Conservation (phyloP, 768 basidiomycete genomes). For the Russula foetens region DNA sequence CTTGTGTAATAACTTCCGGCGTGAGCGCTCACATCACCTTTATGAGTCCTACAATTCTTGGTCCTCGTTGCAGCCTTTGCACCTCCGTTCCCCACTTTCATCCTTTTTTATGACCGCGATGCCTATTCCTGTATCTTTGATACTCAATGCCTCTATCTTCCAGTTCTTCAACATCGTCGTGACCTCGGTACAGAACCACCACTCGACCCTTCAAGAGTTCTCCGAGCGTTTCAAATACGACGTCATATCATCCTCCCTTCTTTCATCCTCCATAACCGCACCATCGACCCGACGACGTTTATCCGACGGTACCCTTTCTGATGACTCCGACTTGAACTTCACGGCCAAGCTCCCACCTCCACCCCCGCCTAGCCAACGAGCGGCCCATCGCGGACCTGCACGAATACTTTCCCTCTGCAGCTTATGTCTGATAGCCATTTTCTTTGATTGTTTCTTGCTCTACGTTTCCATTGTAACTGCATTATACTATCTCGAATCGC, state of each 20-base stretch:
- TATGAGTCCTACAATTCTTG: not conserved
- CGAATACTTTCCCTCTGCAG: not conserved
- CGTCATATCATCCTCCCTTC: constrained; percentile 20
- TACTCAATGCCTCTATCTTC: constrained; percentile 2
- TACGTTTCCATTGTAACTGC: constrained; percentile 10
- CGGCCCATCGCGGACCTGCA: not conserved
- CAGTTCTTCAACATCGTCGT: constrained; percentile 13
- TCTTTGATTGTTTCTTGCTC: constrained; percentile 8
- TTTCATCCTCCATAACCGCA: constrained; percentile 14
- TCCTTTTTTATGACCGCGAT: not conserved
- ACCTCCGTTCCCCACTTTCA: not conserved
- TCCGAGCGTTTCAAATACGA: constrained; percentile 21
- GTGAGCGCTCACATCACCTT: not conserved
- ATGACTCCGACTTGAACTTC: not conserved
- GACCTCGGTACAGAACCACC: constrained; percentile 1
- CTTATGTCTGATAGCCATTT: constrained; percentile 13
- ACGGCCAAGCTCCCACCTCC: not conserved
- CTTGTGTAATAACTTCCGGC: not conserved
- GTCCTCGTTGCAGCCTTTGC: not conserved
- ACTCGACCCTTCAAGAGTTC: constrained; percentile 12
- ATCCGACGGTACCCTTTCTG: not conserved
- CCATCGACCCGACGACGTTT: constrained; percentile 13
- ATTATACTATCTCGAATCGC: constrained; percentile 11
- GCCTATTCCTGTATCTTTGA: not conserved
- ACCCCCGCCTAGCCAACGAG: not conserved